Evolutionary conservation across 768 basidiomycete species (phyloP), one percentile per base, ranked within the genome.

Genomic region (Cystobasidium onofrii): DNA sequence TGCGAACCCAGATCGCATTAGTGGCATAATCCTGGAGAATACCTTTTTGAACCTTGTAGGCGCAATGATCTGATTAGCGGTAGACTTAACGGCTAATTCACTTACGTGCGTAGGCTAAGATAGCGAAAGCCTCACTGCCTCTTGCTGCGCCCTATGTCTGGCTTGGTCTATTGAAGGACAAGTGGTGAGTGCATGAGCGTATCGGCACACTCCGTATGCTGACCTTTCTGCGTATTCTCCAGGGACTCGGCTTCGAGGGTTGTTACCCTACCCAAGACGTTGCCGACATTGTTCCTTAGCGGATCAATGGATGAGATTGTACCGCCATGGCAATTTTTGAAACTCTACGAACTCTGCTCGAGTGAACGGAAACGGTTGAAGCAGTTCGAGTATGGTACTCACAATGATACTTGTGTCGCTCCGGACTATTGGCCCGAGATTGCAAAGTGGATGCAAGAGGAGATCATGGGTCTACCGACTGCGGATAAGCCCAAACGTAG

Each of bases 21-120:
- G 83, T 20, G 93, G 88, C 0, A 84, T 96, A 18, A 86, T 97
- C 71, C 84, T 97, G 73, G 94, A 97, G 83, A 98, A 96, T 80
- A 95, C 94, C 0, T 96, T 96, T 81, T 86, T 89, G 39, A 91
- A 89, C 50, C 85, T 97, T 33, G 79, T 79, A 62, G 44, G 80
- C 74, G 25, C n/a, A 0, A 13, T 52, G 50, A 20, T 10, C n/a
- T n/a, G n/a, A n/a, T n/a, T n/a, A n/a, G n/a, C n/a, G n/a, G n/a
- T n/a, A n/a, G n/a, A n/a, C n/a, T n/a, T n/a, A n/a, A n/a, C n/a
- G n/a, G 31, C 27, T 20, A 39, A n/a, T n/a, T 31, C 43, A 41
- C 17, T 9, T 20, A 15, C 15, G 1, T 27, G 23, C 54, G 1
- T 61, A 81, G 81, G 89, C 89, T 4, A 85, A 84, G 64, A 86